Base-by-base conservation (phyloP, 129 eudicot genomes). In the Arctium minus region DNA sequence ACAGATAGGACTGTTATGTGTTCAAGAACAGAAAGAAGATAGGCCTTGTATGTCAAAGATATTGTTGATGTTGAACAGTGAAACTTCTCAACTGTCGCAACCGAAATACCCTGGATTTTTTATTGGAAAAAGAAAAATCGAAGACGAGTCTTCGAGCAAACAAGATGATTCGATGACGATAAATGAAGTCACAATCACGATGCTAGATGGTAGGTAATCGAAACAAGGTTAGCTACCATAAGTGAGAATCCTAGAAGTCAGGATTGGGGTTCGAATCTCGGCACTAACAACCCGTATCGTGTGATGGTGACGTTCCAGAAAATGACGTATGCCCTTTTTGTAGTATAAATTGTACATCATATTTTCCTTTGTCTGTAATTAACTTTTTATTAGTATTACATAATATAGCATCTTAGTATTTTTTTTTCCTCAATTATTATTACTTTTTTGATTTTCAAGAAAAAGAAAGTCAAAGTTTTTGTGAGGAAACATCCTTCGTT, bases 101-200 rank as follows among this genome's bases (percentile, higher is more conserved):
- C 89, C 87, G 2, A 80, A 74, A 37, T 62, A 69, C 1, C 89
- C 85, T 2, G 44, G 79, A 31, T 77, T 82, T 81, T 88, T 86
- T 74, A 79, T 91, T 12, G 91, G 89, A 72, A 87, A 86, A 82
- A 78, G 86, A 36, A 83, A 88, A 9, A 8, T 6, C 4, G 92
- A 91, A 8, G 73, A 75, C 1, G 90, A 86, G 32, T 78, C 90
- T 53, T 79, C 91, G 1, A 85, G 87, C 73, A 88, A 87, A 74
- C 86, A 56, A 36, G 93, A 93, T 56, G 95, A 93, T 44, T 79
- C 91, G 3, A 77, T 72, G 77, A 89, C 90, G 6, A 39, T 88
- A 10, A 93, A 93, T 60, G 83, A 91, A 56, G 85, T 93, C 32
- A 90, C 97, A 0, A 86, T 90, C 36, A 87, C 97, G 1, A 82